phyloP scores from a whole-genome alignment of 1,139 yeast species.

The Suhomyces coccinellae region DNA sequence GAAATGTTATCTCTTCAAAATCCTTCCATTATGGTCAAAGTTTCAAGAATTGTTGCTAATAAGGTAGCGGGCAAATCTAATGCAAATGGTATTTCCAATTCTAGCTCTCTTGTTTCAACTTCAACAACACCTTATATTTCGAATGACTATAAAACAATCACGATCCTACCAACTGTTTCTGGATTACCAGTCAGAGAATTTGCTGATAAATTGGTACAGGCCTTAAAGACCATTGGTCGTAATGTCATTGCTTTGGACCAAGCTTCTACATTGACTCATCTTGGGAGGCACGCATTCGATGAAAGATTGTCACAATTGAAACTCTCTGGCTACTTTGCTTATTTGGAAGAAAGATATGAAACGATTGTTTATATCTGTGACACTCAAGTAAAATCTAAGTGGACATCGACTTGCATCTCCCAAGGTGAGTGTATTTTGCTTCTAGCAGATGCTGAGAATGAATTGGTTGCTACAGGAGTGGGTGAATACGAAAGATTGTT shows the following conservation, averaged over 20 bases:
- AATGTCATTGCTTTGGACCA: conserved; percentile 79
- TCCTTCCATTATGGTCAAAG: conserved; percentile 89
- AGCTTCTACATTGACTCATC: conserved; percentile 72
- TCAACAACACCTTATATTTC: conserved; percentile 34
- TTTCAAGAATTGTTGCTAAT: conserved; percentile 82
- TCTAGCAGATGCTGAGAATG: conserved; percentile 67
- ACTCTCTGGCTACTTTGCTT: conserved; percentile 86
- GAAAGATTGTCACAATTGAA: conserved; percentile 75
- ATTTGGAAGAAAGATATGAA: conserved; percentile 84
- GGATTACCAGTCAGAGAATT: conserved; percentile 86
- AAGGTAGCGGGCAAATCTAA: conserved; percentile 42
- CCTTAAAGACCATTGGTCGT: conserved; percentile 72
- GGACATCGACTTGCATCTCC: conserved; percentile 92
- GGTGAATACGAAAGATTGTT: conserved; percentile 86
- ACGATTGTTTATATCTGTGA: conserved; percentile 89
- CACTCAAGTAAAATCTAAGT: conserved; percentile 74
- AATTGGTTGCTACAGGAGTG: conserved; percentile 61
- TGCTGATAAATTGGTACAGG: conserved; percentile 68
- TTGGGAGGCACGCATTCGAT: conserved; percentile 93
- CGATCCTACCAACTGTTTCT: conserved; percentile 73
- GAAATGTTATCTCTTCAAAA: conserved; percentile 81
- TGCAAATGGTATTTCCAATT: neutral
- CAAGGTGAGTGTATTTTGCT: conserved; percentile 89
- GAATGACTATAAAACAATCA: conserved; percentile 73
- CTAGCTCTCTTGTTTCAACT: conserved; percentile 20